These are phyloP conservation scores for Bjerkandera adusta DNA, from an alignment of 1,284 basidiomycete species.

Conservation along the genomic window DNA sequence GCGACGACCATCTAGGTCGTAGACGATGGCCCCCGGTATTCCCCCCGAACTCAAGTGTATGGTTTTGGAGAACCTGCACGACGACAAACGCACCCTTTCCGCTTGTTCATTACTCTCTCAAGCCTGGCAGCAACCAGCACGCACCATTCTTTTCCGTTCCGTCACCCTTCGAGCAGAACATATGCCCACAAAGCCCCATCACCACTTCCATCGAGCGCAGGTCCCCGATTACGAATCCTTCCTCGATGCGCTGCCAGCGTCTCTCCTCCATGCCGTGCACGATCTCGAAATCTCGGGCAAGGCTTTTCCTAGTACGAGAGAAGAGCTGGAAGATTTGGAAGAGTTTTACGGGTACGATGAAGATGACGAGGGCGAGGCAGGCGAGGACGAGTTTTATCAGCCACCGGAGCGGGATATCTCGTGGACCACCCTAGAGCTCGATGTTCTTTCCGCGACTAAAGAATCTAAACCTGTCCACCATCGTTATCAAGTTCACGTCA, in stretches of 20 bases:
- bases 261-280: not conserved
- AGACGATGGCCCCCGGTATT: not conserved
- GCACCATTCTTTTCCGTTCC: slow-evolving; percentile 1
- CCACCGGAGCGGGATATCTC: no score
- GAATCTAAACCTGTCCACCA: no score
- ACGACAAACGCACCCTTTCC: slow-evolving; percentile 5
- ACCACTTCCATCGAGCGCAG: no score
- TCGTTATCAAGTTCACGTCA: no score
- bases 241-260: no score
- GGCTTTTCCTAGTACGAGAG: not conserved
- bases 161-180: not conserved
- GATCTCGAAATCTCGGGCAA: not conserved
- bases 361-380: no score
- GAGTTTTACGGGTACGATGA: no score
- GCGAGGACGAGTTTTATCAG: no score
- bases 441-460: no score
- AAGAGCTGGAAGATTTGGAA: not conserved
- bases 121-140: not conserved
- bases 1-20: not conserved
- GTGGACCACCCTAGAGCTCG: no score
- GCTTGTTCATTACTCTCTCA: not conserved
- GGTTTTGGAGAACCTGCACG: not conserved
- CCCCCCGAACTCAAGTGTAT: slow-evolving; percentile 3
- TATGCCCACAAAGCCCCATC: not conserved
- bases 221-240: slow-evolving; percentile 1